These are phyloP conservation scores for Noccaea caerulescens DNA, from an alignment of 345 rosid genomes.

Conservation along the genomic window DNA sequence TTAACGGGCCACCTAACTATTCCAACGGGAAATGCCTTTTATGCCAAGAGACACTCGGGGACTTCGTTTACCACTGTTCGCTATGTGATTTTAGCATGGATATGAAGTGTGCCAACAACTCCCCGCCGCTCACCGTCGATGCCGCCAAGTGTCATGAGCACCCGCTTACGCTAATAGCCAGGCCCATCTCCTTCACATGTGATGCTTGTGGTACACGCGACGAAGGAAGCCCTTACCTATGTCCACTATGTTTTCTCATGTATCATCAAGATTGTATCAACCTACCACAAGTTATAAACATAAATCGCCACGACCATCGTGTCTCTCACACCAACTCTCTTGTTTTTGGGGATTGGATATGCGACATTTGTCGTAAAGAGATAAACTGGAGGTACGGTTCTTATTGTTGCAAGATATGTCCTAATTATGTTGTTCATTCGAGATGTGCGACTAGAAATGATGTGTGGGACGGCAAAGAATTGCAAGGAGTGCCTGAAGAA, in stretches of 20 bases:
- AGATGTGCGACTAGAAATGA: neutral
- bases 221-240: neutral
- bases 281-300: conserved; percentile 4
- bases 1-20: neutral
- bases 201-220: conserved; percentile 3
- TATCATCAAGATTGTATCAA: neutral
- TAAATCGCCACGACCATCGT: conserved; percentile 13
- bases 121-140: neutral
- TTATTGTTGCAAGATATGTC: neutral
- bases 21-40: neutral
- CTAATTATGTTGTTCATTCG: neutral
- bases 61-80: neutral
- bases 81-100: neutral
- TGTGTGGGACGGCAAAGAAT: conserved; percentile 21
- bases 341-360: neutral
- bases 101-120: neutral
- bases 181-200: neutral
- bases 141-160: neutral
- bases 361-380: neutral
- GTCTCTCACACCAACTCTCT: neutral
- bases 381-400: neutral
- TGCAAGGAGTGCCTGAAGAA: neutral
- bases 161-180: neutral
- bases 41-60: neutral
- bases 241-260: neutral